Conservation (phyloP, 306 rosid genomes). For the Glycyrrhiza uralensis region DNA sequence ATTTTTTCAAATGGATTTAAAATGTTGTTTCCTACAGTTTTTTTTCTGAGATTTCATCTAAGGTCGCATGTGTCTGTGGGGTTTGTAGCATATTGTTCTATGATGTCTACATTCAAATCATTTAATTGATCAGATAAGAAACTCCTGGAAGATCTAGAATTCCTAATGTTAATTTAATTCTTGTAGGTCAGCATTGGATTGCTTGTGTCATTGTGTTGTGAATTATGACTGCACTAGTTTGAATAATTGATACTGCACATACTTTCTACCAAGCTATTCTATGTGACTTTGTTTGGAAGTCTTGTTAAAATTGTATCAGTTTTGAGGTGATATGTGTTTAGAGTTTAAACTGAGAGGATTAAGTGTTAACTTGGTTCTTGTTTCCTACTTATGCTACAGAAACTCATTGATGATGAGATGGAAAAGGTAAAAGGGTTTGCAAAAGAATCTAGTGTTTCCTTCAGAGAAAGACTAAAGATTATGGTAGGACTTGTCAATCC, state of each 20-base stretch:
- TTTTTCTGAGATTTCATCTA: background rate
- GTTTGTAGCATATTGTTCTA: too few relatives aligned
- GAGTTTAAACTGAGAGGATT: background rate
- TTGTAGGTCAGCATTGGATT: background rate
- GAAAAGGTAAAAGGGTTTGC: slow-evolving; percentile 88
- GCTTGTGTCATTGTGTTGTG: background rate
- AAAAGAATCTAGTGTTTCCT: slow-evolving; percentile 67
- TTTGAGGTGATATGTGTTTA: background rate
- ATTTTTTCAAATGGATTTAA: background rate
- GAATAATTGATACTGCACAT: background rate
- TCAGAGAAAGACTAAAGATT: slow-evolving; percentile 88
- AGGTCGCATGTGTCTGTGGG: too few relatives aligned
- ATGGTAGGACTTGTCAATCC: slow-evolving; percentile 86
- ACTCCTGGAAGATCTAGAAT: too few relatives aligned
- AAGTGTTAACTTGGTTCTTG: slow-evolving; percentile 2
- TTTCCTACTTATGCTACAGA: slow-evolving; percentile 43
- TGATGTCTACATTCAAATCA: too few relatives aligned
- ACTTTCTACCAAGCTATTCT: background rate
- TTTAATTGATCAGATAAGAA: too few relatives aligned
- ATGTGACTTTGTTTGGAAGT: background rate
- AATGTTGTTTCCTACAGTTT: background rate
- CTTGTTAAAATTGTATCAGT: background rate
- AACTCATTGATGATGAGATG: slow-evolving; percentile 75
- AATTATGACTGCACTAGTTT: background rate
- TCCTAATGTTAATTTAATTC: background rate